A percentile compares a stretch with the other conserved stretches of the same genome.
Conservation (phyloP, 2,329 filamentous ascomycete genomes). For the Knoxdaviesia capensis region DNA sequence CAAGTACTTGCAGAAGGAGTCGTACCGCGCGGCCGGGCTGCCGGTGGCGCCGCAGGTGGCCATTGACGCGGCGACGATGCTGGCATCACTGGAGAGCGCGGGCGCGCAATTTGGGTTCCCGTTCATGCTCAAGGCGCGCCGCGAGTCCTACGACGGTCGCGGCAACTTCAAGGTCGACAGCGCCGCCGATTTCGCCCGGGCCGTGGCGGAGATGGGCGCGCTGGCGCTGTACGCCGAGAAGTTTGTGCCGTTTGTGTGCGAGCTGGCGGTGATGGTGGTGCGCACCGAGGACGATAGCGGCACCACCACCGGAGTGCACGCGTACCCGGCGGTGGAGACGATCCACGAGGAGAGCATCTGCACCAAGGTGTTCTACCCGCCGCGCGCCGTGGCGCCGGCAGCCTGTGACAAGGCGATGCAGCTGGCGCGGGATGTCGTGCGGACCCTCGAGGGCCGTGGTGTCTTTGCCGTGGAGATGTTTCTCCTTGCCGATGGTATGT, state of each 20-base stretch:
- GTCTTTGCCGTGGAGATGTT: constrained; percentile 98
- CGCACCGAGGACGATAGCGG: constrained; percentile 32
- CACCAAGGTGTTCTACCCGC: constrained; percentile 76
- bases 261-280: constrained; percentile 87
- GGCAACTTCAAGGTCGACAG: constrained; percentile 35
- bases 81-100: constrained; percentile 41
- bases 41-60: constrained; percentile 53
- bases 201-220: constrained; percentile 46
- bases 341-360: constrained; percentile 92
- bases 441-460: constrained; percentile 67
- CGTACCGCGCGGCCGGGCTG: constrained; percentile 47
- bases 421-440: constrained; percentile 61
- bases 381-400: constrained; percentile 43
- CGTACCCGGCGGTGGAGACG: constrained; percentile 81
- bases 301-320: constrained; percentile 6
- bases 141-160: constrained; percentile 81
- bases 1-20: constrained; percentile 78
- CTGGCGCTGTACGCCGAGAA: constrained; percentile 73
- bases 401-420: constrained; percentile 48
- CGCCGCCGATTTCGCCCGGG: constrained; percentile 32
- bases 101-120: constrained; percentile 54
- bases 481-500: constrained; percentile 46
- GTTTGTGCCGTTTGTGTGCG: constrained; percentile 68
- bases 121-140: constrained; percentile 82
- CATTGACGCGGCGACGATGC: constrained; percentile 32